Evolutionary conservation across 2,329 filamentous ascomycete genomes (phyloP), one percentile per base, ranked within the genome.

Genomic region (Gyromitra esculenta): DNA sequence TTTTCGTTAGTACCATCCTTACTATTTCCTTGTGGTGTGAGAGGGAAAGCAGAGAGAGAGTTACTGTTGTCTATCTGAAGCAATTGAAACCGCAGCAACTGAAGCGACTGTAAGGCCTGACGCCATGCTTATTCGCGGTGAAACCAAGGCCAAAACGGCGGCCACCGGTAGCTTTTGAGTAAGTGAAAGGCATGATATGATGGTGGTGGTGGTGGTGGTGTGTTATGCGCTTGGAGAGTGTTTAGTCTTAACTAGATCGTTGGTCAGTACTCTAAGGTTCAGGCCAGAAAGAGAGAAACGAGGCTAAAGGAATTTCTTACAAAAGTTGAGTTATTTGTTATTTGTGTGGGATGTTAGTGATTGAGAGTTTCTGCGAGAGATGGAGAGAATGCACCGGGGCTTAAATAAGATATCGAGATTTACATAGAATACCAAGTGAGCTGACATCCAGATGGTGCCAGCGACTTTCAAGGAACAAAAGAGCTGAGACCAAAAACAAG

Each of bases 11-110:
- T 35, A 39, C 21, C 21, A 9, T n/a, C 37, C 5, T 8, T 43
- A 43, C 13, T 41, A 5, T n/a, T 21, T 11, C n/a, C 9, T n/a
- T 7, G 21, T 4, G 15, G 9, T 13, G 9, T 13, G 2, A 2
- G 18, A 11, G 21, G 15, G 37, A 15, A 18, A 35, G 15, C 15
- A 15, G 35, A 37, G 11, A n/a, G 25, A n/a, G 15, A 21, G 25
- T 21, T 69, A 54, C 66, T 68, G 21, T 52, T 15, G 48, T 57
- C 70, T 78, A 81, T 70, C 77, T 78, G 75, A 81, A 81, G 69
- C 80, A 81, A 69, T 79, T 81, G 54, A 81, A 74, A 6, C 80
- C 80, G 68, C 80, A 81, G 54, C 78, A 71, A 43, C 79, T 78
- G 45, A 81, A 80, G 56, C 80, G 71, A 48, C 77, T 66, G 48